Base-by-base conservation (phyloP, 192 early-diverging fungal species). In the Entomortierella lignicola region DNA sequence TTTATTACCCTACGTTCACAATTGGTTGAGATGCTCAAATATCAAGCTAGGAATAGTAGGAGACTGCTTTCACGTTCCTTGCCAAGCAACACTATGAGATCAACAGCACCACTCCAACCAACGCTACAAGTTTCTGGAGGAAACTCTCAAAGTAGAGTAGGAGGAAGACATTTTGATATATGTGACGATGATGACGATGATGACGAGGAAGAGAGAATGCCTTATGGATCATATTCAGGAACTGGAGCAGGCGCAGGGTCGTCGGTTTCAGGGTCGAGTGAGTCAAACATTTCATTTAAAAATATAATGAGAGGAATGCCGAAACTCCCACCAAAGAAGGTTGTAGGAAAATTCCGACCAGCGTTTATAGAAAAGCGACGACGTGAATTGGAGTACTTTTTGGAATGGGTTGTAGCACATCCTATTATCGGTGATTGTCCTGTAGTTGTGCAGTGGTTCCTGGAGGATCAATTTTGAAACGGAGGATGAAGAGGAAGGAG, bases 361-460 rank as follows among this genome's bases (percentile, higher is more conserved):
- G 69, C 75, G 17, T 87, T 87, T 80, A 63, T 87, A 23, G 86
- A 87, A 58, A 82, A 83, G 52, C 53, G 86, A 41, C 66, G 83
- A 39, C 55, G 84, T 11, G 86, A 87, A 53, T 50, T 87, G 17
- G 83, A 87, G 52, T 87, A 87, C 63, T 87, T 87, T 69, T 77
- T 87, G 48, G 81, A 84, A 48, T 87, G 83, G 72, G 72, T 87
- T 13, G 77, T 83, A n/a, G 70, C 85, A 20, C 86, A 87, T 52
- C 86, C 86, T 0, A 54, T 72, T 23, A 65, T 87, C 18, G 82
- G 86, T 0, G 68, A 77, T 60, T 83, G 80, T 60, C 64, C 73
- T 30, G 72, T 85, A 6, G 79, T 85, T n/a, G 85, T 82, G 54
- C 77, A 82, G 6, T 87, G 84, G 86, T 82, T 87, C 48, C 51